A percentile compares a stretch with the other conserved stretches of the same genome.
These are phyloP conservation scores for Paraphaeosphaeria minitans DNA, from an alignment of 2,329 filamentous ascomycete genomes.

Conservation along the genomic window DNA sequence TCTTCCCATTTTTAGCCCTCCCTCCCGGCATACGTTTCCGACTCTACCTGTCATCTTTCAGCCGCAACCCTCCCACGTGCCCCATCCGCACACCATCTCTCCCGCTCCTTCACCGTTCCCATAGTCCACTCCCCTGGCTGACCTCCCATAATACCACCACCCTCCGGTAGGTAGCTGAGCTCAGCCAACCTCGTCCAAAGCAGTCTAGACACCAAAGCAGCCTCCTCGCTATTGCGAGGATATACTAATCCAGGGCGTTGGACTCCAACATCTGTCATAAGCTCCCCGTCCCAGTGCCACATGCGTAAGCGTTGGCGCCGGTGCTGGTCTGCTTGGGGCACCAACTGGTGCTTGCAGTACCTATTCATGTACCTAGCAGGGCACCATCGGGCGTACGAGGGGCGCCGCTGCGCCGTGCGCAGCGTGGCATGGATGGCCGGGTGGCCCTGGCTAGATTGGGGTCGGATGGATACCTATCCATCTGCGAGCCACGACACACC, in stretches of 20 bases:
- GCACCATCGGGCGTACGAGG: neutral
- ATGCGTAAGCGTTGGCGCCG: conserved; percentile 1
- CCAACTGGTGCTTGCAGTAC: conserved; percentile 4
- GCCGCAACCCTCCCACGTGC: neutral
- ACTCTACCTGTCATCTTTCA: neutral
- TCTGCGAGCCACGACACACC: neutral
- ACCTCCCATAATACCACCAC: neutral
- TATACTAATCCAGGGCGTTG: neutral
- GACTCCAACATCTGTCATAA: neutral
- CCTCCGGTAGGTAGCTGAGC: neutral
- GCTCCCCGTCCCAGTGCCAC: neutral
- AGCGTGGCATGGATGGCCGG: neutral
- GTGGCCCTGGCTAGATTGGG: neutral
- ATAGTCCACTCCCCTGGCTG: neutral
- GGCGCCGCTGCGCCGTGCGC: neutral
- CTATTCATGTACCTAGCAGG: conserved; percentile 1
- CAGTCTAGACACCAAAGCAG: neutral
- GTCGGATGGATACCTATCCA: neutral
- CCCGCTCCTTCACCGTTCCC: neutral
- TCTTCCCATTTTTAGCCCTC: neutral
- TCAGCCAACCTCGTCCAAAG: neutral
- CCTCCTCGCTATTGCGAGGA: neutral
- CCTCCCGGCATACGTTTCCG: neutral
- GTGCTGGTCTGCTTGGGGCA: neutral
- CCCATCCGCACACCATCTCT: neutral